Conservation (phyloP, 2,329 filamentous ascomycete genomes). For the Scopulariopsis brevicaulis region DNA sequence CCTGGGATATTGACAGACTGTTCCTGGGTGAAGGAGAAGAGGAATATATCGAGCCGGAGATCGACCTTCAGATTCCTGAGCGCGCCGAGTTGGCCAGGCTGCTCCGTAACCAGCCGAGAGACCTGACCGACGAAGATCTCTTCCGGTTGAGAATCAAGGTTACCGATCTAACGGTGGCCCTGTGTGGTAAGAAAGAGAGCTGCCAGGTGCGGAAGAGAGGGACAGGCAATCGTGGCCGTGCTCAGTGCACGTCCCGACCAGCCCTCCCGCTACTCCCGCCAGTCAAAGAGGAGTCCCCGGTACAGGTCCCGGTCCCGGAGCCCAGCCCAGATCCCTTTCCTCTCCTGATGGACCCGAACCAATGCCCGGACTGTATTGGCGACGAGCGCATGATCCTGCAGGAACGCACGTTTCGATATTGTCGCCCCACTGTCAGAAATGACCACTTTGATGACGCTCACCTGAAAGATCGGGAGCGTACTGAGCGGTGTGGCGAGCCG, state of each 20-base stretch:
- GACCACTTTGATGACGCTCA: too few relatives aligned
- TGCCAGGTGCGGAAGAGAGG: neutral
- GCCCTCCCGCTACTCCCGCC: neutral
- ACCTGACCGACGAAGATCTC: constrained; percentile 8
- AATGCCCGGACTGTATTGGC: too few relatives aligned
- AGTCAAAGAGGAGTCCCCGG: neutral
- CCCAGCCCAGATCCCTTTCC: constrained; percentile 8
- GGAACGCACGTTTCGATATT: too few relatives aligned
- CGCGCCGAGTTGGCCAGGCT: constrained; percentile 9
- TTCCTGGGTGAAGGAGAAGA: constrained; percentile 10
- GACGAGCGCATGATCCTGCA: too few relatives aligned
- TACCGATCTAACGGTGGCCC: constrained; percentile 10
- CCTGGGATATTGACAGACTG: constrained; percentile 16
- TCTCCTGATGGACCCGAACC: constrained; percentile 9
- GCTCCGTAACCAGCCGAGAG: constrained; percentile 8
- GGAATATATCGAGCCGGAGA: constrained; percentile 10
- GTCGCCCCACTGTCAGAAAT: too few relatives aligned
- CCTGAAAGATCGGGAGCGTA: too few relatives aligned
- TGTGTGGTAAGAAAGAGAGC: constrained; percentile 12
- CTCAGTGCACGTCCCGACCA: neutral
- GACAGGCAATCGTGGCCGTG: neutral
- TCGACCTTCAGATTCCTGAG: constrained; percentile 11
- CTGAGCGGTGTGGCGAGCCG: too few relatives aligned
- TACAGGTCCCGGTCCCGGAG: neutral
- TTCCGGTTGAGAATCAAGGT: constrained; percentile 7